Evolutionary conservation across 371 early-diverging fungal genomes (phyloP).

Genomic region (Syncephalastrum sp.): DNA sequence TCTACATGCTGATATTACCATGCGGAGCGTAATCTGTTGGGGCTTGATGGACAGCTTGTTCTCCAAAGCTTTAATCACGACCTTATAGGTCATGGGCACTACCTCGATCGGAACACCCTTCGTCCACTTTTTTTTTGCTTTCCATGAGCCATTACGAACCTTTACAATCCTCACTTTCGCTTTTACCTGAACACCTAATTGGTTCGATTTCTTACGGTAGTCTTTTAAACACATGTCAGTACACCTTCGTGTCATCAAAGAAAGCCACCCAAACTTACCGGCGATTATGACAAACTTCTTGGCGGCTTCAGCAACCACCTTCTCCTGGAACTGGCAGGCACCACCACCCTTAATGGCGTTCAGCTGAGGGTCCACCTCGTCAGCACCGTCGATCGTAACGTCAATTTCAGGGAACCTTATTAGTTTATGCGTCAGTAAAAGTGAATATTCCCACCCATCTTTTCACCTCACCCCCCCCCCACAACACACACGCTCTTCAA

Average conservation of each 20-base stretch:
- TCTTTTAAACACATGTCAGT: conserved; percentile 38
- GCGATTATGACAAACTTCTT: conserved; percentile 85
- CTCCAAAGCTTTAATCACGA: conserved; percentile 14
- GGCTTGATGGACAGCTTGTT: conserved; percentile 28
- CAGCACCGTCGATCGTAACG: conserved; percentile 91
- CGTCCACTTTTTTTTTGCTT: conserved; percentile 54
- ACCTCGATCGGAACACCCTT: conserved; percentile 92
- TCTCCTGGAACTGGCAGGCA: conserved; percentile 91
- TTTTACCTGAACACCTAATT: conserved; percentile 71
- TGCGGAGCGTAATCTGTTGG: conserved; percentile 60
- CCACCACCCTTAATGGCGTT: conserved; percentile 96
- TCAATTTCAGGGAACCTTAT: conserved; percentile 66
- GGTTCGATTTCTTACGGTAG: conserved; percentile 76
- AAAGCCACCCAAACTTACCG: conserved; percentile 23
- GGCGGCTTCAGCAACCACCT: conserved; percentile 85
- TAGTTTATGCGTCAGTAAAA: not conserved
- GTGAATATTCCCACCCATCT: not conserved
- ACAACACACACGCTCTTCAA: no score
- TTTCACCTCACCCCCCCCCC: not conserved
- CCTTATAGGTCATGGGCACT: conserved; percentile 64
- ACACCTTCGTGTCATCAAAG: not conserved
- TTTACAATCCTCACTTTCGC: not conserved
- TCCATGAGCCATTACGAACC: not conserved
- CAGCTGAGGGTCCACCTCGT: conserved; percentile 80
- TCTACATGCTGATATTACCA: conserved; percentile 54